A percentile compares a stretch with the other conserved stretches of the same genome.
These are phyloP conservation scores for Globisporangium irregulare DNA, from an alignment of 352 stramenopile species.

Conservation along the genomic window DNA sequence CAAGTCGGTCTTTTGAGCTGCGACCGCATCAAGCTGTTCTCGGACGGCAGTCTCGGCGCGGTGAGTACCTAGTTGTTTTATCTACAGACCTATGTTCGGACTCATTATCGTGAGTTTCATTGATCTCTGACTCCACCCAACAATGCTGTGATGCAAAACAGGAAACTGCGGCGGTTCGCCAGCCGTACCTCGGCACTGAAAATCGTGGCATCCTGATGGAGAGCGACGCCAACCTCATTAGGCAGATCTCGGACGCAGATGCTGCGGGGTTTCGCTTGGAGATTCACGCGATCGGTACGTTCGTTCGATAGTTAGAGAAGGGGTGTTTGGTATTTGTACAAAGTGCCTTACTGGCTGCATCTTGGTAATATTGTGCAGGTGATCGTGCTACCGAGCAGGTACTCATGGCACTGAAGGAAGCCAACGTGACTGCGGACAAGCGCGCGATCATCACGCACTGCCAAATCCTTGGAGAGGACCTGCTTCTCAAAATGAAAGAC, in stretches of 20 bases:
- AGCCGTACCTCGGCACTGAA: constrained; percentile 56
- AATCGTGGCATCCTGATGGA: constrained; percentile 87
- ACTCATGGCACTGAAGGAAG: constrained; percentile 55
- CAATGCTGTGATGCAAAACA: constrained; percentile 17
- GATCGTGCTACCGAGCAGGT: constrained; percentile 75
- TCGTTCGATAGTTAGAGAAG: not conserved
- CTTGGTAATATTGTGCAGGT: constrained; percentile 24
- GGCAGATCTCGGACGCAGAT: constrained; percentile 60
- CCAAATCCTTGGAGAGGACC: constrained; percentile 76
- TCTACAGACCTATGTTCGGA: not conserved
- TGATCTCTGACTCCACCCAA: not conserved
- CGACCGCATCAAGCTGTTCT: constrained; percentile 88
- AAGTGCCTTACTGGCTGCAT: constrained; percentile 6
- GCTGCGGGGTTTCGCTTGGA: constrained; percentile 73
- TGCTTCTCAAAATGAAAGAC: constrained; percentile 66
- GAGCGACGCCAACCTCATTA: constrained; percentile 51
- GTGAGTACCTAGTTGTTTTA: constrained; percentile 27
- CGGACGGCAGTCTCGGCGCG: constrained; percentile 84
- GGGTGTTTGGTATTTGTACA: not conserved
- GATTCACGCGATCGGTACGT: constrained; percentile 86
- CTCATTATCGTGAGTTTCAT: not conserved
- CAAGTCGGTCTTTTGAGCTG: constrained; percentile 62
- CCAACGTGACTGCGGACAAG: constrained; percentile 39
- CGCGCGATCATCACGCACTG: constrained; percentile 90
- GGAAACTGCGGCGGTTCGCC: constrained; percentile 82